Conservation (phyloP, 495 filamentous ascomycete genomes). For the Penicillium riverlandense region DNA sequence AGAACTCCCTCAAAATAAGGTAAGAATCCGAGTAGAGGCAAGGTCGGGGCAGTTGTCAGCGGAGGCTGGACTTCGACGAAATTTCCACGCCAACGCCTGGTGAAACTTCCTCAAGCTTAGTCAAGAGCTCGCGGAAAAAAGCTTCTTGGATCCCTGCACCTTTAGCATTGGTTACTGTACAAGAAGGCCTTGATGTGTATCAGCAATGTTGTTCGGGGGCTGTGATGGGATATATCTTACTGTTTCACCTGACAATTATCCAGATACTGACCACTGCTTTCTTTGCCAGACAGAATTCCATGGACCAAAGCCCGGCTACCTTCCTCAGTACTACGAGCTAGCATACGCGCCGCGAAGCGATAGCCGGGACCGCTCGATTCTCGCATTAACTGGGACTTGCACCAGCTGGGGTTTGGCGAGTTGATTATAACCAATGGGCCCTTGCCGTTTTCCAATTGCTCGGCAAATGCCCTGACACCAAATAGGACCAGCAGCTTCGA, state of each 20-base stretch:
- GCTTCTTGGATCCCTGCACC: slow-evolving; percentile 4
- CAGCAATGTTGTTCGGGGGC: not conserved
- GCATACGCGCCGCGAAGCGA: slow-evolving; percentile 10
- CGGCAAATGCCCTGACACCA: slow-evolving; percentile 17
- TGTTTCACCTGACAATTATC: slow-evolving; percentile 15
- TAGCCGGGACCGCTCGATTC: not conserved
- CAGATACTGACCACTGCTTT: slow-evolving; percentile 28
- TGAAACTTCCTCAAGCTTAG: slow-evolving; percentile 6
- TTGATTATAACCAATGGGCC: slow-evolving; percentile 7
- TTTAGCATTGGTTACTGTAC: slow-evolving; percentile 2
- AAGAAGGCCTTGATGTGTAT: slow-evolving; percentile 2
- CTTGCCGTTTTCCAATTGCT: slow-evolving; percentile 2
- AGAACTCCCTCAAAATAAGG: too few species aligned
- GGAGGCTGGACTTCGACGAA: too few species aligned
- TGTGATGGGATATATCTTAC: slow-evolving; percentile 1
- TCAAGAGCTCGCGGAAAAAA: slow-evolving; percentile 8
- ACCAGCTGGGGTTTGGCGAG: slow-evolving; percentile 13
- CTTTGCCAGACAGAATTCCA: slow-evolving; percentile 18
- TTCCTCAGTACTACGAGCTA: slow-evolving; percentile 29
- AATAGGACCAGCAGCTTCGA: slow-evolving; percentile 27
- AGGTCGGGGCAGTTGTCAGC: too few species aligned
- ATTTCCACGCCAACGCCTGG: not conserved
- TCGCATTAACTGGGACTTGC: slow-evolving; percentile 8
- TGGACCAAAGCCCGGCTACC: slow-evolving; percentile 29
- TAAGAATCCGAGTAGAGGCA: too few species aligned